These are phyloP conservation scores for Coprinellus micaceus DNA, from an alignment of 768 basidiomycete genomes.

Conservation along the genomic window DNA sequence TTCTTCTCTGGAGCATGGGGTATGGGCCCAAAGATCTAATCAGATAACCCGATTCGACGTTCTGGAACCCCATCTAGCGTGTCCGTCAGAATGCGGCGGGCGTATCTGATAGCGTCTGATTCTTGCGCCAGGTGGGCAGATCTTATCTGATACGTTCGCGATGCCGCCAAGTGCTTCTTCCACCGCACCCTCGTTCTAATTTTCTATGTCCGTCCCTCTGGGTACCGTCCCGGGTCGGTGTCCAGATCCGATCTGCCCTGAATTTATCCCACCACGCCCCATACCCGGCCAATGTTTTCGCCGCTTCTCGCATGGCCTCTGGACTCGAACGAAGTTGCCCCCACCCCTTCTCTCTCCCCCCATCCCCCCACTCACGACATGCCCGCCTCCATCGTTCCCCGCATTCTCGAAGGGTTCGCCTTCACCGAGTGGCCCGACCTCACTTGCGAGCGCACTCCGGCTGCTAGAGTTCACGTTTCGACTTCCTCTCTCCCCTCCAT, in stretches of 20 bases:
- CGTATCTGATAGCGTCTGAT: slow-evolving; percentile 28
- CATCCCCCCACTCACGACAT: neutral
- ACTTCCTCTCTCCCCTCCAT: slow-evolving; percentile 1
- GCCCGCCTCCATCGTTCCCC: neutral
- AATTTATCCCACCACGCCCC: neutral
- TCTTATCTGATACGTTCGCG: slow-evolving; percentile 34
- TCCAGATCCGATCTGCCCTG: neutral
- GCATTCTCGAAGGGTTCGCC: slow-evolving; percentile 25
- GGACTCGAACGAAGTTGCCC: too few species aligned
- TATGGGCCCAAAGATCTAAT: slow-evolving; percentile 8
- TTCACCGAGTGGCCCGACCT: slow-evolving; percentile 31
- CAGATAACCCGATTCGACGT: neutral
- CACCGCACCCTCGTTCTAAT: neutral
- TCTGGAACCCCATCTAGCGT: slow-evolving; percentile 12
- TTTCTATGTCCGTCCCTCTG: neutral
- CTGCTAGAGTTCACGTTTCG: slow-evolving; percentile 8
- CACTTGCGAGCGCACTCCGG: slow-evolving; percentile 23
- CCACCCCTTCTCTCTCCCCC: neutral
- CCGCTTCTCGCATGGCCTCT: neutral
- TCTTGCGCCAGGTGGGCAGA: slow-evolving; percentile 14
- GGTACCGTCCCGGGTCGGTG: neutral
- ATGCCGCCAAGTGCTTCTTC: slow-evolving; percentile 5
- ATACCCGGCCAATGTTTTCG: neutral
- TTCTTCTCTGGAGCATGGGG: neutral
- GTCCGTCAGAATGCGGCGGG: slow-evolving; percentile 21